phyloP scores from a whole-genome alignment of 2,329 filamentous ascomycete species.

The Akanthomyces uredinophilus region DNA sequence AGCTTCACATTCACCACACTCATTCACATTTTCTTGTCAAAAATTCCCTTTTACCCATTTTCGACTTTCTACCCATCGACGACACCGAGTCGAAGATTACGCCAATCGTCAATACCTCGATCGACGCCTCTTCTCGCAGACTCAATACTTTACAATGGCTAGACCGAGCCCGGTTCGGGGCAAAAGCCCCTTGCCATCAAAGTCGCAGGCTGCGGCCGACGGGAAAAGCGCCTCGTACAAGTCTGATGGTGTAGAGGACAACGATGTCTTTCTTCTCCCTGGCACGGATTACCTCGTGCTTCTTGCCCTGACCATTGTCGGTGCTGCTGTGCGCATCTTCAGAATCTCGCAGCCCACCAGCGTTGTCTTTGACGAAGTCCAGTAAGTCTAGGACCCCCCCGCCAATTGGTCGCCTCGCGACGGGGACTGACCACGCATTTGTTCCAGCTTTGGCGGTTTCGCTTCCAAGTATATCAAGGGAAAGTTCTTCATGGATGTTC shows the following conservation, averaged over 20 bases:
- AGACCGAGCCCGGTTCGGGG: slow-evolving; percentile 29
- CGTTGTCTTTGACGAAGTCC: slow-evolving; percentile 98
- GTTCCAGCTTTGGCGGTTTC: slow-evolving; percentile 84
- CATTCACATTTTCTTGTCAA: slow-evolving; percentile 16
- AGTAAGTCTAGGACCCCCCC: slow-evolving; percentile 56
- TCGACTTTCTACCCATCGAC: slow-evolving; percentile 1
- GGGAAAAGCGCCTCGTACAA: slow-evolving; percentile 54
- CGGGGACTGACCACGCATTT: neutral
- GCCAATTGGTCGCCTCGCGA: neutral
- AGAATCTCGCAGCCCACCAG: slow-evolving; percentile 94
- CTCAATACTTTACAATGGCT: slow-evolving; percentile 26
- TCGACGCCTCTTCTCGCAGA: neutral
- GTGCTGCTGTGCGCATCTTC: slow-evolving; percentile 78
- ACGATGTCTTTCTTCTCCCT: slow-evolving; percentile 87
- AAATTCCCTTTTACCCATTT: neutral
- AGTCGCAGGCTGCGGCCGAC: slow-evolving; percentile 31
- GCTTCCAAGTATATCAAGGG: slow-evolving; percentile 99
- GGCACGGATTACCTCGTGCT: slow-evolving; percentile 77
- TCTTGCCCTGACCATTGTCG: slow-evolving; percentile 66
- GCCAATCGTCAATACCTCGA: neutral
- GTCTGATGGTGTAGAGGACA: slow-evolving; percentile 76
- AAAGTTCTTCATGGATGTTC: slow-evolving; percentile 99
- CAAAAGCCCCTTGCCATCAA: slow-evolving; percentile 32
- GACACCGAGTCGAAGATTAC: neutral
- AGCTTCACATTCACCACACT: slow-evolving; percentile 19